A percentile compares a stretch with the other conserved stretches of the same genome.
phyloP scores from a whole-genome alignment of 2,329 filamentous ascomycete species.

The Botrytis elliptica region DNA sequence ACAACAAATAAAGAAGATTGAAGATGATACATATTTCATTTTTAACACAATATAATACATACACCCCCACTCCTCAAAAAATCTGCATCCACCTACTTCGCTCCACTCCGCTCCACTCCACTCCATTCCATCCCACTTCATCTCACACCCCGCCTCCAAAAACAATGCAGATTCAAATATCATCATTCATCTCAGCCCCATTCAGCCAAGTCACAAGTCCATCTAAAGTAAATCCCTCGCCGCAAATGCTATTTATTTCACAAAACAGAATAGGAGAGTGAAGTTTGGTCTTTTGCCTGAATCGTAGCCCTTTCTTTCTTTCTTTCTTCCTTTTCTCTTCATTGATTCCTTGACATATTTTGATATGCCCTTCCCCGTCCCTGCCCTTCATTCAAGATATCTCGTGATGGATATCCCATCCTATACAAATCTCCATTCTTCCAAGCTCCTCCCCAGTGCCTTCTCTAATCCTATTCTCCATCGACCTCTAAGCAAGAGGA shows the following conservation, averaged over 20 bases:
- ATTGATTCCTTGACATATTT: background rate
- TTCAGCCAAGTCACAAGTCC: background rate
- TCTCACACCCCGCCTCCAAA: background rate
- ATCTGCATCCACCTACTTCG: background rate
- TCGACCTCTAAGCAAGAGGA: background rate
- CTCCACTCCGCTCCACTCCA: background rate
- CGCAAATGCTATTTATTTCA: constrained; percentile 16
- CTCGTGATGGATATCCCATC: background rate
- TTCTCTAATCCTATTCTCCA: background rate
- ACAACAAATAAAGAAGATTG: background rate
- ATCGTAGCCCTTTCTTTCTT: constrained; percentile 2
- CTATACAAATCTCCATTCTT: background rate
- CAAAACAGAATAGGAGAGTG: constrained; percentile 18
- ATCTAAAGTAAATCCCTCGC: constrained; percentile 11
- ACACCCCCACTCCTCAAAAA: background rate
- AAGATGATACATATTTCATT: constrained; percentile 8
- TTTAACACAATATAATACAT: constrained; percentile 17
- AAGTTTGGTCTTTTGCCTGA: constrained; percentile 13
- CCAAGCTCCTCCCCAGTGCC: background rate
- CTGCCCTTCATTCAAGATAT: background rate
- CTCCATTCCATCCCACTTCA: background rate
- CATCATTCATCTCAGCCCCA: constrained; percentile 2
- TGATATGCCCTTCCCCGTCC: background rate
- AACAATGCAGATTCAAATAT: background rate
- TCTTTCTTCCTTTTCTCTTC: background rate